Percentiles rank a stretch among this genome's conserved stretches.
Conservation (phyloP, 139 green algal species). For the Marvania coccoides region DNA sequence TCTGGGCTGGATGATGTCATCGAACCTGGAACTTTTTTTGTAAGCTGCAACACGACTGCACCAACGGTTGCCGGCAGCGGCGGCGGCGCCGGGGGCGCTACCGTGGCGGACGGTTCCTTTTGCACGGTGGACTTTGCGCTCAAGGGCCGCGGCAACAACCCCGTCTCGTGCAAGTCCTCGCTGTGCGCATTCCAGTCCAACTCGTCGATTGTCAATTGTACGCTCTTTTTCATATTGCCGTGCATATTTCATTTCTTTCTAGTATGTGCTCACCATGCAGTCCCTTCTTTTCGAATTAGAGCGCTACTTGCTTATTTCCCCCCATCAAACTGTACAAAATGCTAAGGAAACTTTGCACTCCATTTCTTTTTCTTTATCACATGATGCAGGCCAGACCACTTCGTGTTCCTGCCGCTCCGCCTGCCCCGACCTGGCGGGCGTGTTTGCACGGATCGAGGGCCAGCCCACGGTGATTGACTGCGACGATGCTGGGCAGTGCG, state of each 20-base stretch:
- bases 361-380: no score
- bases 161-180: conserved; percentile 23
- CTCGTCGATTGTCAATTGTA: conserved; percentile 21
- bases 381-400: no score
- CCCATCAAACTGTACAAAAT: no score
- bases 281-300: no score
- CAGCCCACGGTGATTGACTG: conserved; percentile 17
- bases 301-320: no score
- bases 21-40: conserved; percentile 14
- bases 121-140: conserved; percentile 26
- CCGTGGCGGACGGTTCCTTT: neutral
- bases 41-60: conserved; percentile 46
- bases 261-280: no score
- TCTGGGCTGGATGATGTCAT: conserved; percentile 16
- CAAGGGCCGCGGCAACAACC: conserved; percentile 10
- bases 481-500: conserved; percentile 13
- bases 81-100: neutral
- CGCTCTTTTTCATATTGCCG: no score
- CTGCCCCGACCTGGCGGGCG: conserved; percentile 19
- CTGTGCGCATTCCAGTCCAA: conserved; percentile 34
- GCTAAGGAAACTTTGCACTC: no score
- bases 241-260: no score
- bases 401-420: conserved; percentile 25
- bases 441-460: conserved; percentile 15
- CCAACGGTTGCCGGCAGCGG: neutral